These are phyloP conservation scores for Cercospora berteroae DNA, from an alignment of 2,329 filamentous ascomycete genomes.

Conservation along the genomic window DNA sequence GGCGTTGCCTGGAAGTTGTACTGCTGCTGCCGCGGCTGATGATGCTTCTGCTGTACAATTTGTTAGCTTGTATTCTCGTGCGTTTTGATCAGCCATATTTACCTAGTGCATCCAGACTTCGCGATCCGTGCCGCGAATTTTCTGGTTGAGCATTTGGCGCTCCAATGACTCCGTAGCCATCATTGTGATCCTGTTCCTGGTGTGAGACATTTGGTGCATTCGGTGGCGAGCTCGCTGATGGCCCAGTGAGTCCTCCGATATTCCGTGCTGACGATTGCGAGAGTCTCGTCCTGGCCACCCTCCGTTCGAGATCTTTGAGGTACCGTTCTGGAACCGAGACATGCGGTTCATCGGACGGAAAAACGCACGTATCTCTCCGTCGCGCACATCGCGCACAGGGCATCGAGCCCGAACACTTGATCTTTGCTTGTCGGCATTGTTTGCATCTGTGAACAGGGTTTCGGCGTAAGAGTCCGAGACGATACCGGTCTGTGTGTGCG, in stretches of 20 bases:
- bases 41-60: conserved; percentile 7
- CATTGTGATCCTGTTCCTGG: background rate
- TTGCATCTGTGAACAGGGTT: conserved; percentile 38
- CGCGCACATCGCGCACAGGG: conserved; percentile 49
- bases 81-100: background rate
- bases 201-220: background rate
- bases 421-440: conserved; percentile 49
- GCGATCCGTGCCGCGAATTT: background rate
- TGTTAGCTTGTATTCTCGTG: background rate
- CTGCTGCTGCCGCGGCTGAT: background rate
- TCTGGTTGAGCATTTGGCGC: background rate
- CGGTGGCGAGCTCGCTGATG: background rate
- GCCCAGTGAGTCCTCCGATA: background rate
- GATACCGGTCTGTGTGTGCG: background rate
- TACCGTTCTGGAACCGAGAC: conserved; percentile 17
- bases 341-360: conserved; percentile 36
- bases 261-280: background rate
- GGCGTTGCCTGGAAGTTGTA: background rate
- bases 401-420: conserved; percentile 46
- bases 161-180: background rate
- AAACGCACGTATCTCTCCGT: conserved; percentile 44
- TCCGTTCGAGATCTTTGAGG: conserved; percentile 15
- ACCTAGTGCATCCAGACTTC: conserved; percentile 2
- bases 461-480: conserved; percentile 11
- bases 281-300: conserved; percentile 6